These are phyloP conservation scores for Basidioascus undulatus DNA, from an alignment of 768 basidiomycete species.

Conservation along the genomic window DNA sequence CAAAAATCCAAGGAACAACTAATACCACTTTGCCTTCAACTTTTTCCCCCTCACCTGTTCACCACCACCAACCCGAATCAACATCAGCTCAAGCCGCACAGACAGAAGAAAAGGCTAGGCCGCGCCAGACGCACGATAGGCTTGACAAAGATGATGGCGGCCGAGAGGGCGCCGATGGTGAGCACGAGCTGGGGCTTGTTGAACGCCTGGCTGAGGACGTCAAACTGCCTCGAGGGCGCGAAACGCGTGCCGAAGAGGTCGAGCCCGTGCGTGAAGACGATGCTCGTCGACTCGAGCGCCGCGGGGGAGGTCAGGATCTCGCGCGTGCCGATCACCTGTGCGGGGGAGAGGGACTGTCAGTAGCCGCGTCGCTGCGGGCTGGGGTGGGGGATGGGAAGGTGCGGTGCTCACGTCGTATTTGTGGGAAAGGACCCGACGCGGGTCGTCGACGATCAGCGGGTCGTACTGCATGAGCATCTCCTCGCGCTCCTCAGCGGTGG, in stretches of 20 bases:
- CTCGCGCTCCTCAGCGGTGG: constrained; percentile 51
- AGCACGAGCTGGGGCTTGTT: constrained; percentile 77
- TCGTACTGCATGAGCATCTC: constrained; percentile 74
- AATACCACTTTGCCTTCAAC: no score
- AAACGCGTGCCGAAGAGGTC: constrained; percentile 74
- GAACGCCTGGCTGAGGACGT: constrained; percentile 72
- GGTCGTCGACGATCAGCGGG: constrained; percentile 46
- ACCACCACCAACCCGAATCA: no score
- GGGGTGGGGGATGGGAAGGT: no score
- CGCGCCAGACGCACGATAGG: constrained; percentile 37
- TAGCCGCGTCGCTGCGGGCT: background rate
- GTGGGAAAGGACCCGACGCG: constrained; percentile 32
- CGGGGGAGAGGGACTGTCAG: background rate
- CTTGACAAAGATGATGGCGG: constrained; percentile 54
- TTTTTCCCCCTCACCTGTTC: no score
- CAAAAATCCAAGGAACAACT: no score
- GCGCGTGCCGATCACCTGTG: constrained; percentile 33
- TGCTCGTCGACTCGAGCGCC: constrained; percentile 70
- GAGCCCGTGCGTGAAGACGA: constrained; percentile 63
- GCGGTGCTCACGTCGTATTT: constrained; percentile 25
- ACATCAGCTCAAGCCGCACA: no score
- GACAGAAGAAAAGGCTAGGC: no score
- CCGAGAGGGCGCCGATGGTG: constrained; percentile 43
- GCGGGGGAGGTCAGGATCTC: constrained; percentile 56
- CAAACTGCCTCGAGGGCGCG: constrained; percentile 72